Evolutionary conservation across 257 asterid species (phyloP).

Genomic region (Nicotiana tomentosiformis): DNA sequence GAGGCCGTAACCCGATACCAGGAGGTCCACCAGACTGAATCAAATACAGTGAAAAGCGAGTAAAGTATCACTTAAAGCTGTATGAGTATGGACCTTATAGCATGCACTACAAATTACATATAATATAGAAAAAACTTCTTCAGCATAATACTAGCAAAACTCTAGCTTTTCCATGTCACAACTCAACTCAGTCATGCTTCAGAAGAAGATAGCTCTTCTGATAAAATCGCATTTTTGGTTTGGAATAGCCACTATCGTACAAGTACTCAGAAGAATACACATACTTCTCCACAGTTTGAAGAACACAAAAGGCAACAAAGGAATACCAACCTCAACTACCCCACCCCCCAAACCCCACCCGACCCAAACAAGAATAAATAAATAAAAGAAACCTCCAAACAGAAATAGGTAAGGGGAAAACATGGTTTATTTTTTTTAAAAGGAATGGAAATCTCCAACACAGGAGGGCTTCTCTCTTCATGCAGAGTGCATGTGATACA

Average conservation of each 20-base stretch:
- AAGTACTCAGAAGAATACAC: not conserved
- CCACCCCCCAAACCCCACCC: not conserved
- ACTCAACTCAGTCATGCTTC: not conserved
- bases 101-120: not conserved
- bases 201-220: not conserved
- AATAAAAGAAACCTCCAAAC: not conserved
- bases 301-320: not conserved
- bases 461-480: not conserved
- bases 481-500: not conserved
- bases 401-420: not conserved
- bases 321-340: conserved; percentile 7
- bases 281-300: not conserved
- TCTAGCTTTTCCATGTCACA: not conserved
- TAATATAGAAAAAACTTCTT: not conserved
- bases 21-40: conserved; percentile 71
- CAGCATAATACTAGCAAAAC: not conserved
- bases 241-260: not conserved
- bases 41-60: not conserved
- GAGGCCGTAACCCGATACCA: conserved; percentile 73
- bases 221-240: not conserved
- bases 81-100: not conserved
- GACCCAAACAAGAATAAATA: not conserved
- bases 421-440: not conserved
- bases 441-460: not conserved
- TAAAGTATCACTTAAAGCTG: not conserved